Percentiles rank a stretch among this genome's conserved stretches.
phyloP scores from a whole-genome alignment of 75 land plant genomes.

The Sequoiadendron giganteum region DNA sequence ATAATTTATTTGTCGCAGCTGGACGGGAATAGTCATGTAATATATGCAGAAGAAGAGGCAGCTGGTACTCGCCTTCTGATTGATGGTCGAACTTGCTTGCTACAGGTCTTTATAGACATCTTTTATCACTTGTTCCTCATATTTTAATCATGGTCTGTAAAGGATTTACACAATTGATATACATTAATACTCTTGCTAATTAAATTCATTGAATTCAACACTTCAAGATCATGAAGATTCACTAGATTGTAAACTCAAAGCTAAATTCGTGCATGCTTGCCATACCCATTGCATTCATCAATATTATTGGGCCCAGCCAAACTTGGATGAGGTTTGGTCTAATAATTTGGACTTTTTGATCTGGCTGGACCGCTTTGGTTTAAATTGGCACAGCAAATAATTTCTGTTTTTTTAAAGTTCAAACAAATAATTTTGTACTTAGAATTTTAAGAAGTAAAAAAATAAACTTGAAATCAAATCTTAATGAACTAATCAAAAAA shows the following conservation, averaged over 20 bases:
- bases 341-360: neutral
- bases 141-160: neutral
- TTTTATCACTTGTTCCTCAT: neutral
- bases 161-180: neutral
- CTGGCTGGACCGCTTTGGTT: neutral
- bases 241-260: neutral
- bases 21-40: constrained; percentile 96
- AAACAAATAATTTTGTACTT: neutral
- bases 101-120: constrained; percentile 56
- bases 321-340: neutral
- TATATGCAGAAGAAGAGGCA: constrained; percentile 99
- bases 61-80: constrained; percentile 98
- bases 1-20: constrained; percentile 42
- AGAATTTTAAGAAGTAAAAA: neutral
- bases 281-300: neutral
- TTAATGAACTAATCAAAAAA: neutral
- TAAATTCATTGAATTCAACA: neutral
- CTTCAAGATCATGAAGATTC: neutral
- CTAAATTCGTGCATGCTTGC: neutral
- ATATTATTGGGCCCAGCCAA: neutral
- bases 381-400: neutral
- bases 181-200: neutral
- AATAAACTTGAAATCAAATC: neutral
- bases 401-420: neutral
- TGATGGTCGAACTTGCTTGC: constrained; percentile 96